Base-by-base conservation (phyloP, 352 stramenopile species). In the Globisporangium paddicum region DNA sequence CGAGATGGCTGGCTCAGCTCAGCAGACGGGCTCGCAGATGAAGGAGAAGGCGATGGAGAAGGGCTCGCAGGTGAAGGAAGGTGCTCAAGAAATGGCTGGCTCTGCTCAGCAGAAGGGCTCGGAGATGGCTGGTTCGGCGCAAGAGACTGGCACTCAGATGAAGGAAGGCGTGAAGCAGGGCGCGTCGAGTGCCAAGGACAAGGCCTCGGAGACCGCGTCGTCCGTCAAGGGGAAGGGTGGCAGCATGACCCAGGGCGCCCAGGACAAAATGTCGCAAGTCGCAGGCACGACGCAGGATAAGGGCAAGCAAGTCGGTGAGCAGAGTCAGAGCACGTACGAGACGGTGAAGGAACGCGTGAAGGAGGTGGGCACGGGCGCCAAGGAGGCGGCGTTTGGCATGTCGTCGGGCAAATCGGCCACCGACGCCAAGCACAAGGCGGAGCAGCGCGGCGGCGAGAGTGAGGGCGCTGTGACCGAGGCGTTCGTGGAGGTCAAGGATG, bases 401-500 rank as follows among this genome's bases (percentile, higher is more conserved):
- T 49, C 53, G 38, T 49, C 53, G 13, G 41, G 40, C 9, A 18
- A 51, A 8, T 59, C 53, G 5, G 26, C 40, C 18, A 51, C 53
- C 3, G 53, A 59, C 53, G 16, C 35, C n/a, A 59, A 44, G 53
- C n/a, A 40, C 28, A 38, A 44, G 53, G 14, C 40, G 16, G 38
- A 40, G n/a, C 18, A 54, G 0, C 34, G 34, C 34, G 19, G 21
- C 19, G 42, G 21, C 11, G 42, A 10, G 14, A 21, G 42, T 5
- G 11, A 49, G 5, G 34, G 34, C 16, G 34, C 34, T 16, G 42
- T 49, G 10, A 16, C 19, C 10, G 42, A 77, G 5, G 66, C 44
- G 28, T 62, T 41, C 13, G 56, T 60, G 19, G 58, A 66, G 25
- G 26, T 52, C 14, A 62, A 66, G 52, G 49, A 63, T 28, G 47